Evolutionary conservation across 192 early-diverging fungal genomes (phyloP), one percentile per base, ranked within the genome.

Genomic region (Phlyctochytrium planicorne): DNA sequence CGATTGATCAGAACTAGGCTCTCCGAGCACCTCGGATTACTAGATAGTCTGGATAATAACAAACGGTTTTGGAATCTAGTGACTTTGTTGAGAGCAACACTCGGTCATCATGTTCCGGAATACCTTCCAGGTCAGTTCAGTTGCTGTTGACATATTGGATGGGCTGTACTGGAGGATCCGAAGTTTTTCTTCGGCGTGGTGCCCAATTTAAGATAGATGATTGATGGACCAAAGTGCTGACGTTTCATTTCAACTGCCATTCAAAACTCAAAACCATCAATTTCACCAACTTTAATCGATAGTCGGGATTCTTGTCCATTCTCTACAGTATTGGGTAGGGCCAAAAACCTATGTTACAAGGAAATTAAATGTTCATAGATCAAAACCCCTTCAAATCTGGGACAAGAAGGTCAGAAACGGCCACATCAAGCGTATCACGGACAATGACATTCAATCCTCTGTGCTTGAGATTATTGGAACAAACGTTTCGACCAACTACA

Each of bases 271-370:
- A n/a, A n/a, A n/a, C n/a, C n/a, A n/a, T 14, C 53, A 30, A 63
- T 20, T 10, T 52, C 57, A 25, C 31, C 35, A 24, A 32, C 63
- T 36, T 52, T 20, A 12, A 34, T 52, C 52, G 27, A 14, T 69
- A 95, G 93, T 91, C 91, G 2, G 93, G 93, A 14, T 91, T 93
- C 72, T 80, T 95, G 37, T 95, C 93, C 24, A 89, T 95, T 66
- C 83, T 95, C 31, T 95, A 95, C 73, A 91, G 89, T 71, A 84
- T 93, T 64, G 91, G 91, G 91, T 92, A 85, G 3, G 2, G 4
- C 25, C 52, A 40, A 16, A 1, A 1, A 14, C 32, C 57, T 76
- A 0, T 36, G 30, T 23, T 36, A 27, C 30, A 27, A 20, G 33
- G 16, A 66, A 27, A 17, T 4, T 67, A 23, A 30, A 47, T 20